These are phyloP conservation scores for Sporothrix pseudoabietina DNA, from an alignment of 2,329 filamentous ascomycete genomes.

Conservation along the genomic window DNA sequence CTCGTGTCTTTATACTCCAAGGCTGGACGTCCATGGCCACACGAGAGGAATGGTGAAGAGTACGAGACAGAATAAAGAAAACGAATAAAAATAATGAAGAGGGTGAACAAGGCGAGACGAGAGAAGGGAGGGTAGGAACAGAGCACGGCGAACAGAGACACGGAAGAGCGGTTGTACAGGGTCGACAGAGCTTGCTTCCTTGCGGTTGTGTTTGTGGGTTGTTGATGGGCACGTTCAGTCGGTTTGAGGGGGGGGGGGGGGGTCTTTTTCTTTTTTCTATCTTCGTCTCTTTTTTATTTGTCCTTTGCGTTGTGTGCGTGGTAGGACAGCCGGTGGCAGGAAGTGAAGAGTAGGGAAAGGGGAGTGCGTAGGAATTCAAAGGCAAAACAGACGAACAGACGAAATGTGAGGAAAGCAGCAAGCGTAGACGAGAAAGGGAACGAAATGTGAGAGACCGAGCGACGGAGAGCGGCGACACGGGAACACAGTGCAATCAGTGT, in stretches of 20 bases:
- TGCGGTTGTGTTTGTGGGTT: slow-evolving; percentile 13
- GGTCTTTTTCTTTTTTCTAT: background rate
- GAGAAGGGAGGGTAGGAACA: background rate
- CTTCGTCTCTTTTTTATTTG: background rate
- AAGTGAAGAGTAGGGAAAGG: background rate
- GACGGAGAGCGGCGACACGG: slow-evolving; percentile 23
- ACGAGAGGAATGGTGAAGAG: slow-evolving; percentile 1
- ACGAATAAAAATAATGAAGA: slow-evolving; percentile 18
- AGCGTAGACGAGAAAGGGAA: background rate
- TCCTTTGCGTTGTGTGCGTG: slow-evolving; percentile 3
- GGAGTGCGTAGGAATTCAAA: background rate
- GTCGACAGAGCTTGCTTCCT: background rate
- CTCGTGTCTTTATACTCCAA: slow-evolving; percentile 33
- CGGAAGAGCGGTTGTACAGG: slow-evolving; percentile 19
- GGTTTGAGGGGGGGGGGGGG: too few species aligned
- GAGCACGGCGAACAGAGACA: slow-evolving; percentile 20
- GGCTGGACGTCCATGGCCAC: slow-evolving; percentile 18
- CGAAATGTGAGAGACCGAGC: background rate
- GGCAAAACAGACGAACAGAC: background rate
- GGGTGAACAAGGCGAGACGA: background rate
- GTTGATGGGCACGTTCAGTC: background rate
- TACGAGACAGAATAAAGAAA: background rate
- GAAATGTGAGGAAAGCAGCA: background rate
- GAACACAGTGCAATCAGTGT: slow-evolving; percentile 17
- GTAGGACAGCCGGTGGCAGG: slow-evolving; percentile 18